Evolutionary conservation across 169 alveolate genomes (phyloP), one percentile per base, ranked within the genome.

Genomic region (Plasmodium adleri): DNA sequence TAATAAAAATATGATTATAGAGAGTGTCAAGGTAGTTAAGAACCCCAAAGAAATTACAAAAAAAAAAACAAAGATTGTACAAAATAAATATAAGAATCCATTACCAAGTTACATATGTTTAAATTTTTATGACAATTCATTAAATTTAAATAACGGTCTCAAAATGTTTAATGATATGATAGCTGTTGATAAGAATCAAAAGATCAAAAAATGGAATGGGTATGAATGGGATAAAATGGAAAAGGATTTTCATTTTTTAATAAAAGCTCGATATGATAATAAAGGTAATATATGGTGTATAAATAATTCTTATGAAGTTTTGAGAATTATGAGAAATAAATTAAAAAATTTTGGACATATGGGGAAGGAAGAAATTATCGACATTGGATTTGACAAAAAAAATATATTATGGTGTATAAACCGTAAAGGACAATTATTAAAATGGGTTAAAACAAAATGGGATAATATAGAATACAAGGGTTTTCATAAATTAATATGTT

Each of bases 381-480:
- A 86, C 52, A 59, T 86, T 24, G 73, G 72, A 13, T 86, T 86
- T 72, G 92, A 86, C 63, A 86, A 72, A 62, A 86, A 72, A 60
- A 86, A 86, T 86, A 47, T 71, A 6, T 86, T 86, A 72, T 86
- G 92, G 88, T 59, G 88, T 72, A 67, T 86, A 45, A 86, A 86
- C 63, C 86, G 87, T 60, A 86, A 71, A 15, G 92, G 92, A 50
- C 76, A 86, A 50, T 59, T 86, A 15, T 62, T 86, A 50, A 86
- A 86, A 39, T 86, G 92, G 92, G 63, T 49, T 58, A 86, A 67
- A 60, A 86, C 72, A 17, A 17, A 72, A 72, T 86, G 92, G 92
- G 22, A 52, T 20, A 86, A 62, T 45, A 73, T 86, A 64, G 28
- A 20, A 54, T 86, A 71, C 24, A 47, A 63, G 7, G 88, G 92